phyloP scores from a whole-genome alignment of 768 basidiomycete genomes.

The Scleroderma bovista region DNA sequence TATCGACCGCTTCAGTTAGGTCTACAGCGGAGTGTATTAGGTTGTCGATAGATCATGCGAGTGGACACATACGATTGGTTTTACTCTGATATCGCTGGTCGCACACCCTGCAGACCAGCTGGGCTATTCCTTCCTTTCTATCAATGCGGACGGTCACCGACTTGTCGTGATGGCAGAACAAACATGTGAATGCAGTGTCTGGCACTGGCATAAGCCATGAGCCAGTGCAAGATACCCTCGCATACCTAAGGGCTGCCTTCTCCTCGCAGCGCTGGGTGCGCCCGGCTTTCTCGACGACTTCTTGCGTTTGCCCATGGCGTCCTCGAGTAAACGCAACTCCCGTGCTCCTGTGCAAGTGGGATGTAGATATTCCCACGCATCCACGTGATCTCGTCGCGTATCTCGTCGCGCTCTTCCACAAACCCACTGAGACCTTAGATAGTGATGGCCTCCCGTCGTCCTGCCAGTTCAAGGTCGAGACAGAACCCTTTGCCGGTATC shows the following conservation, averaged over 20 bases:
- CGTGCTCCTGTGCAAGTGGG: too few species aligned
- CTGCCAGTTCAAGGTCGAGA: slow-evolving; percentile 42
- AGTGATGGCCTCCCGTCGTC: slow-evolving; percentile 62
- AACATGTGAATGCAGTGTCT: slow-evolving; percentile 83
- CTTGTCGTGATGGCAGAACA: slow-evolving; percentile 88
- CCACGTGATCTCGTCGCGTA: slow-evolving; percentile 32
- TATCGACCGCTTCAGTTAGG: slow-evolving; percentile 81
- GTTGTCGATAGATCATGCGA: background rate
- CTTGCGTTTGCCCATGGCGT: slow-evolving; percentile 81
- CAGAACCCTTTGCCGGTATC: slow-evolving; percentile 19
- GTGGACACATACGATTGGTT: slow-evolving; percentile 62
- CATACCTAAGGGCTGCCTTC: slow-evolving; percentile 68
- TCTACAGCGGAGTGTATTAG: slow-evolving; percentile 43
- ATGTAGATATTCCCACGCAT: slow-evolving; percentile 4
- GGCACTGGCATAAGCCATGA: slow-evolving; percentile 7
- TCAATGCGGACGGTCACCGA: slow-evolving; percentile 83
- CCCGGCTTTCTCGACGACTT: slow-evolving; percentile 82
- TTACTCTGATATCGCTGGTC: slow-evolving; percentile 86
- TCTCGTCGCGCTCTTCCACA: background rate
- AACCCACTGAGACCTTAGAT: background rate
- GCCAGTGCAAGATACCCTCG: background rate
- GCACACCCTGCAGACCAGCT: slow-evolving; percentile 78
- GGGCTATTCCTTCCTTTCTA: slow-evolving; percentile 78
- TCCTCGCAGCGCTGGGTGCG: slow-evolving; percentile 54
- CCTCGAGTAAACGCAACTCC: background rate